These are phyloP conservation scores for Syzygium grande DNA, from an alignment of 345 rosid genomes.

Conservation along the genomic window DNA sequence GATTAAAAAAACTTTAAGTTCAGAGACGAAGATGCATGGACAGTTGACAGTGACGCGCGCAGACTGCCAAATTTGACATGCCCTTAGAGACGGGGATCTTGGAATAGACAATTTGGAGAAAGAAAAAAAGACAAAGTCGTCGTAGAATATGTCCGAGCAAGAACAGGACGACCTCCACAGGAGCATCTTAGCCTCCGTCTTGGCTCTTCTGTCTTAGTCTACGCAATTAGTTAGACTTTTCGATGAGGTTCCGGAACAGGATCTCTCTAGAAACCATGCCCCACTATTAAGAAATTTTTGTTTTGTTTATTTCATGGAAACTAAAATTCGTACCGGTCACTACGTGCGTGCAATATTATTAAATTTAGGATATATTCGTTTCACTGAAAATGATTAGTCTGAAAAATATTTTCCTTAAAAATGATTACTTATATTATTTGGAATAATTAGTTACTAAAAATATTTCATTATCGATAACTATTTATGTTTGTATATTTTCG, in stretches of 20 bases:
- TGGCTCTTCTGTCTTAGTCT: not conserved
- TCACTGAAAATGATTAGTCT: too few relatives aligned
- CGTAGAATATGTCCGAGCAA: not conserved
- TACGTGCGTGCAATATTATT: not conserved
- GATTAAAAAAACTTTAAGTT: not conserved
- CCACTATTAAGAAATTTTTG: not conserved
- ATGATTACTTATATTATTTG: too few relatives aligned
- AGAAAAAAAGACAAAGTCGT: not conserved
- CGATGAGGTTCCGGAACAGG: not conserved
- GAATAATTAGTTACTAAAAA: too few relatives aligned
- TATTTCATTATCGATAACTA: too few relatives aligned
- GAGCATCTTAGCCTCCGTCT: not conserved
- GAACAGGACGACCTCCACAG: not conserved
- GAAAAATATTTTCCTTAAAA: too few relatives aligned
- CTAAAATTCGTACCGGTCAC: not conserved
- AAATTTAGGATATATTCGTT: not conserved
- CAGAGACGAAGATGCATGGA: not conserved
- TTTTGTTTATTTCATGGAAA: not conserved
- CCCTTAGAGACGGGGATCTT: not conserved
- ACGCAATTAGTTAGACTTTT: not conserved
- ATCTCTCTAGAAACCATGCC: not conserved
- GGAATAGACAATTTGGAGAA: not conserved
- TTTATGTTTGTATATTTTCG: too few relatives aligned
- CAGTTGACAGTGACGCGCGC: not conserved
- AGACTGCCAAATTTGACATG: not conserved